These are phyloP conservation scores for Potentilla sterilis DNA, from an alignment of 306 rosid genomes.

Conservation along the genomic window DNA sequence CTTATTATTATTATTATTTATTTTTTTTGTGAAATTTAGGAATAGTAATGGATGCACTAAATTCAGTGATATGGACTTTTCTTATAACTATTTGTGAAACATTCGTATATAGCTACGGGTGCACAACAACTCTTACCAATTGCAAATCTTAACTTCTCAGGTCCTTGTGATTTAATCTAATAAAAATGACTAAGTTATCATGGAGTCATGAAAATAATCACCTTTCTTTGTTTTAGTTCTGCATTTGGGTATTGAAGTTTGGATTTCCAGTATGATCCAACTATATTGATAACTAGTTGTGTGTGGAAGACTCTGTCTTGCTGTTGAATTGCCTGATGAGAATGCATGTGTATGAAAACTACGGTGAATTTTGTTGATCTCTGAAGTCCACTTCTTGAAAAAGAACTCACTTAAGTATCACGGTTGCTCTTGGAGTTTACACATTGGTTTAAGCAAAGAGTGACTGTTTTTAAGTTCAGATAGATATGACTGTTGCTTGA, in stretches of 20 bases:
- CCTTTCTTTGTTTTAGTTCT: not conserved
- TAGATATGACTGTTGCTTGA: not conserved
- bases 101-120: no score
- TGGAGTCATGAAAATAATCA: not conserved
- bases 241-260: not conserved
- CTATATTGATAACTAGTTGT: slow-evolving; percentile 3
- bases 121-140: no score
- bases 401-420: not conserved
- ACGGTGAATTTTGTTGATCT: not conserved
- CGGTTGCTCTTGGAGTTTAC: not conserved
- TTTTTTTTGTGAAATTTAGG: no score
- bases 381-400: not conserved
- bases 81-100: no score
- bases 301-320: no score
- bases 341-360: not conserved
- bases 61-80: no score
- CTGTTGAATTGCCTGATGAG: slow-evolving; percentile 3
- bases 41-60: no score
- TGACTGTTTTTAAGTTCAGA: not conserved
- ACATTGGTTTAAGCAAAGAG: not conserved
- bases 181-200: no score
- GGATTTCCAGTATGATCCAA: not conserved
- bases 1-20: no score
- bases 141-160: no score
- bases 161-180: no score